These are phyloP conservation scores for Umbelopsis sp. DNA, from an alignment of 371 early-diverging fungal species.

Conservation along the genomic window DNA sequence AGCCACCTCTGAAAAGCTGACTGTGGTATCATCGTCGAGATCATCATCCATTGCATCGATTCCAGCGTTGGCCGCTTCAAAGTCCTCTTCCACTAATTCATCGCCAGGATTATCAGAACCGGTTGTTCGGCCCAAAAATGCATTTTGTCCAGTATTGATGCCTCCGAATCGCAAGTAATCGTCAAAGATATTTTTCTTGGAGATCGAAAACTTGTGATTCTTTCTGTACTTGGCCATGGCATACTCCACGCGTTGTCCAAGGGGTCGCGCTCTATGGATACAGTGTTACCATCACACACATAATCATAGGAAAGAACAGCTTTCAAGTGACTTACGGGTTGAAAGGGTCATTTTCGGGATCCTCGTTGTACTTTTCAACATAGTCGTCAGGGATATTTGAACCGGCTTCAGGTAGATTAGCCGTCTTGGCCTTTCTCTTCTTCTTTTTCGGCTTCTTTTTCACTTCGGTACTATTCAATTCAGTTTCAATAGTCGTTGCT, in stretches of 20 bases:
- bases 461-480: constrained; percentile 6
- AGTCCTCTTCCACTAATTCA: constrained; percentile 51
- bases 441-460: constrained; percentile 60
- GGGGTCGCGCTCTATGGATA: constrained; percentile 36
- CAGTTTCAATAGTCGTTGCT: neutral
- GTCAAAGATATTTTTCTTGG: constrained; percentile 46
- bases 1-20: constrained; percentile 61
- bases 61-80: constrained; percentile 48
- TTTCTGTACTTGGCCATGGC: constrained; percentile 61
- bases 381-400: constrained; percentile 41
- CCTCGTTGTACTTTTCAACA: constrained; percentile 46
- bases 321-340: constrained; percentile 35
- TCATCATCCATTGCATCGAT: constrained; percentile 52
- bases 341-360: constrained; percentile 45
- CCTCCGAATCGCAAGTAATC: constrained; percentile 62
- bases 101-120: constrained; percentile 41
- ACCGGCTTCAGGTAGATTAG: constrained; percentile 60
- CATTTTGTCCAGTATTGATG: constrained; percentile 57
- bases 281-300: neutral
- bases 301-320: neutral
- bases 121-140: constrained; percentile 50
- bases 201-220: constrained; percentile 53
- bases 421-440: constrained; percentile 54
- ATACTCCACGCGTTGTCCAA: constrained; percentile 57
- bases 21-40: constrained; percentile 40